phyloP scores from a whole-genome alignment of 345 rosid species.

The Aurinia saxatilis region DNA sequence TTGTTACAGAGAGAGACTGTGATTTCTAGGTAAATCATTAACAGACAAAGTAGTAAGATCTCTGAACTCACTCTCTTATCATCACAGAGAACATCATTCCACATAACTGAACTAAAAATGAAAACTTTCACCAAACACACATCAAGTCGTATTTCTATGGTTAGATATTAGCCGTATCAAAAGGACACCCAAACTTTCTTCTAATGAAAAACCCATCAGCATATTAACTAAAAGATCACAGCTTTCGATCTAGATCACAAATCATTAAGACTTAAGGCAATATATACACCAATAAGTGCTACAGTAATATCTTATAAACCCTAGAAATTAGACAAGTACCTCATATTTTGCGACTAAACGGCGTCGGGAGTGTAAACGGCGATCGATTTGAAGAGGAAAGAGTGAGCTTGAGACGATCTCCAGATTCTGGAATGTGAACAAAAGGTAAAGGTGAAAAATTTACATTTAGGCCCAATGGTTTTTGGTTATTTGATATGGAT shows the following conservation, averaged over 20 bases:
- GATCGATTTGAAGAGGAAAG: not conserved
- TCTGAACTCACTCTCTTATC: not conserved
- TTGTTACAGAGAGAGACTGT: not conserved
- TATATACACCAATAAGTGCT: not conserved
- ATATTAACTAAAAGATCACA: not conserved
- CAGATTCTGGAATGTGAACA: not conserved
- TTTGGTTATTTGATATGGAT: not conserved
- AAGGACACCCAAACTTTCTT: not conserved
- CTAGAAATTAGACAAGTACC: conserved; percentile 10
- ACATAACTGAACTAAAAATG: not conserved
- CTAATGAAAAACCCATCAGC: not conserved
- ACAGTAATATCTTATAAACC: not conserved
- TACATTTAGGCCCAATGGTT: conserved; percentile 11
- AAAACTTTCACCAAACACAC: not conserved
- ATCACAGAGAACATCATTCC: not conserved
- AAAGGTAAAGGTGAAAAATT: not conserved
- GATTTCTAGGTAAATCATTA: not conserved
- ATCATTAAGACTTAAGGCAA: not conserved
- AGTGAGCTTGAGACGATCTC: not conserved
- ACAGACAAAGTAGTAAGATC: not conserved
- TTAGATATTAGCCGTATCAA: no score
- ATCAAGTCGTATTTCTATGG: no score
- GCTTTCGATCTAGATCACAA: not conserved
- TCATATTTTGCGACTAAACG: conserved; percentile 12
- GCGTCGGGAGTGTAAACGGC: not conserved